A percentile compares a stretch with the other conserved stretches of the same genome.
Evolutionary conservation across 768 basidiomycete species (phyloP).

Genomic region (Basidioascus undulatus): DNA sequence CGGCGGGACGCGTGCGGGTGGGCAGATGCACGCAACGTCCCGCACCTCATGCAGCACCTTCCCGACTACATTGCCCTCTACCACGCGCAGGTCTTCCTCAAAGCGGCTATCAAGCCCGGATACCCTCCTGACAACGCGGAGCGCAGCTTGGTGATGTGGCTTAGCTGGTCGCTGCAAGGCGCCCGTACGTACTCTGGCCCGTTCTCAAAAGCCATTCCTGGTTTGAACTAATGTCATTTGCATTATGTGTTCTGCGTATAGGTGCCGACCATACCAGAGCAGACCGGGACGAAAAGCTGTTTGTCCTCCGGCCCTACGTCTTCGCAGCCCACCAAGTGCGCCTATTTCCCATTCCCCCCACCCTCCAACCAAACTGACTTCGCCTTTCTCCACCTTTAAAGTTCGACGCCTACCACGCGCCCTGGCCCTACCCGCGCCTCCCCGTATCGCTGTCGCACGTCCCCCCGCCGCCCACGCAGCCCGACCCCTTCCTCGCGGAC

Average conservation of each 20-base stretch:
- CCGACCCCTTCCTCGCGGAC: constrained; percentile 18
- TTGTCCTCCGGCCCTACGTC: constrained; percentile 22
- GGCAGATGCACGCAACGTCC: constrained; percentile 16
- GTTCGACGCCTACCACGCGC: constrained; percentile 19
- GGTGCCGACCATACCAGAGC: too few relatives aligned
- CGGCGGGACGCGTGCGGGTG: too few relatives aligned
- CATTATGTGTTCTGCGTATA: too few relatives aligned
- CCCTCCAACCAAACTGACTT: background rate
- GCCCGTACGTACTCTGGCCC: too few relatives aligned
- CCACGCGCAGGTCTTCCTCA: constrained; percentile 16
- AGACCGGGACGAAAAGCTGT: constrained; percentile 19
- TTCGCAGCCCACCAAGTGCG: constrained; percentile 21
- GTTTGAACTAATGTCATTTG: too few relatives aligned
- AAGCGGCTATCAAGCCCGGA: constrained; percentile 17
- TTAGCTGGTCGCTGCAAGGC: constrained; percentile 17
- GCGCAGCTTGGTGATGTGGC: constrained; percentile 17
- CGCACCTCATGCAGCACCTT: constrained; percentile 14
- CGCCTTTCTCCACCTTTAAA: constrained; percentile 1
- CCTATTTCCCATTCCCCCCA: background rate
- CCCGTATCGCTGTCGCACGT: constrained; percentile 12
- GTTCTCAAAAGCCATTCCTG: too few relatives aligned
- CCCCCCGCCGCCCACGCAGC: background rate
- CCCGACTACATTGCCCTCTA: constrained; percentile 15
- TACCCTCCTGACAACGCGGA: constrained; percentile 17
- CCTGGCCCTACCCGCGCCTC: constrained; percentile 19